A percentile compares a stretch with the other conserved stretches of the same genome.
phyloP scores from a whole-genome alignment of 331 rosid genomes.

The Malus hybrid region DNA sequence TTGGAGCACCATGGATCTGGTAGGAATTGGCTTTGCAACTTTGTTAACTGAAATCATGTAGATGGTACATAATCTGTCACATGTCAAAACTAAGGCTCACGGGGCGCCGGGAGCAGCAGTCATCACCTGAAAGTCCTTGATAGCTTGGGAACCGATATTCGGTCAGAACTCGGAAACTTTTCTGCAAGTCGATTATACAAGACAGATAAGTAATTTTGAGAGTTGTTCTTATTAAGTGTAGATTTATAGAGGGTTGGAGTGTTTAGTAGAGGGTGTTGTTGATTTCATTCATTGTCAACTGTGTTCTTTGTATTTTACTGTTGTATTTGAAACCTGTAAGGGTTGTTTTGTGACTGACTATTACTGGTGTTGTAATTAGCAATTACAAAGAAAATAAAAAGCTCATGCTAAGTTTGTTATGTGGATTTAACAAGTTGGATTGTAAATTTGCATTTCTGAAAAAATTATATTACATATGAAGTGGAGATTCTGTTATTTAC shows the following conservation, averaged over 20 bases:
- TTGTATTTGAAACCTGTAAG: constrained; percentile 1
- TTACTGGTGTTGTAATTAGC: constrained; percentile 13
- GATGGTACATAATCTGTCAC: constrained; percentile 29
- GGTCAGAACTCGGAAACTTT: constrained; percentile 26
- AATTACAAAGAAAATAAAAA: constrained; percentile 15
- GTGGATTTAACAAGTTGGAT: not conserved
- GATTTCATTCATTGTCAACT: constrained; percentile 34
- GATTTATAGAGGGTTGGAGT: constrained; percentile 46
- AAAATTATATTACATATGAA: not conserved
- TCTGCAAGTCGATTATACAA: not conserved
- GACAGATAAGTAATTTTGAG: constrained; percentile 7
- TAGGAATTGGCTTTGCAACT: constrained; percentile 25
- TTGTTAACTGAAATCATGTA: constrained; percentile 18
- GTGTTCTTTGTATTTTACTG: constrained; percentile 4
- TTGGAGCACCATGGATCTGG: constrained; percentile 1
- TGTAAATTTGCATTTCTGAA: no score
- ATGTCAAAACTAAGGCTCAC: constrained; percentile 13
- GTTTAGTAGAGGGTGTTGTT: constrained; percentile 44
- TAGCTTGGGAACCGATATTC: constrained; percentile 15
- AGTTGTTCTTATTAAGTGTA: not conserved
- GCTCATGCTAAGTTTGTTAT: not conserved
- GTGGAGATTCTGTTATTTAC: not conserved
- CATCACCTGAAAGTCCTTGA: constrained; percentile 24
- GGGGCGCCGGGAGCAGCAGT: constrained; percentile 14
- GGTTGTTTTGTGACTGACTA: constrained; percentile 8